These are phyloP conservation scores for Xylaria nigripes DNA, from an alignment of 495 filamentous ascomycete species.

Conservation along the genomic window DNA sequence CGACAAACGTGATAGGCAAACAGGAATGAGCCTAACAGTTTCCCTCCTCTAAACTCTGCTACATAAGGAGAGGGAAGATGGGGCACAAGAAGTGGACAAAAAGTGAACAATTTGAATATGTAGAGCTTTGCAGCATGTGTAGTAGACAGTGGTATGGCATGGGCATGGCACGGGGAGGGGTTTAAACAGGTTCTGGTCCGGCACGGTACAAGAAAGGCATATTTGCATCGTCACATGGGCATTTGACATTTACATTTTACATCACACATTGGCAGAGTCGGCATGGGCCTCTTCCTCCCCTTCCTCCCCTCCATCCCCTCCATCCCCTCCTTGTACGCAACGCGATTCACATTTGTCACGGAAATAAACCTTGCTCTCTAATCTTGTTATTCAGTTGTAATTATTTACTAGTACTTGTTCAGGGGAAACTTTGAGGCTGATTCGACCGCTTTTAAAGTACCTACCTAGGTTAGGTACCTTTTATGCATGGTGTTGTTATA, in stretches of 20 bases:
- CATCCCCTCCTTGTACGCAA: neutral
- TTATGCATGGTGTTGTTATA: too few relatives aligned
- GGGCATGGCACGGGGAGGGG: neutral
- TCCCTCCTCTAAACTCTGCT: neutral
- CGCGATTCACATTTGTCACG: neutral
- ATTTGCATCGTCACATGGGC: conserved; percentile 6
- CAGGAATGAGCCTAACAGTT: neutral
- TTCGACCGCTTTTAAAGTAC: too few relatives aligned
- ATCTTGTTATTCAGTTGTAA: neutral
- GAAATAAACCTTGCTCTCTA: neutral
- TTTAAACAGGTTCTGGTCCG: neutral
- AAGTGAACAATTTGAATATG: conserved; percentile 7
- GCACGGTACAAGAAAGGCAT: neutral
- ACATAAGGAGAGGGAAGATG: neutral
- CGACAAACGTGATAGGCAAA: neutral
- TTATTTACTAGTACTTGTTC: too few relatives aligned
- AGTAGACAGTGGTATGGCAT: conserved; percentile 13
- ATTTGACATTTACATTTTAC: too few relatives aligned
- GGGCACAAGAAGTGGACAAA: neutral
- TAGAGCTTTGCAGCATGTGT: conserved; percentile 14
- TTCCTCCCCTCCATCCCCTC: neutral
- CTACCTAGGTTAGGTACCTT: too few relatives aligned
- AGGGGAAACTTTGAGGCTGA: too few relatives aligned
- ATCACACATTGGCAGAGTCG: conserved; percentile 5
- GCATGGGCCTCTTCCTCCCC: neutral